phyloP scores from a whole-genome alignment of 306 rosid species.

The Lupinus albus region DNA sequence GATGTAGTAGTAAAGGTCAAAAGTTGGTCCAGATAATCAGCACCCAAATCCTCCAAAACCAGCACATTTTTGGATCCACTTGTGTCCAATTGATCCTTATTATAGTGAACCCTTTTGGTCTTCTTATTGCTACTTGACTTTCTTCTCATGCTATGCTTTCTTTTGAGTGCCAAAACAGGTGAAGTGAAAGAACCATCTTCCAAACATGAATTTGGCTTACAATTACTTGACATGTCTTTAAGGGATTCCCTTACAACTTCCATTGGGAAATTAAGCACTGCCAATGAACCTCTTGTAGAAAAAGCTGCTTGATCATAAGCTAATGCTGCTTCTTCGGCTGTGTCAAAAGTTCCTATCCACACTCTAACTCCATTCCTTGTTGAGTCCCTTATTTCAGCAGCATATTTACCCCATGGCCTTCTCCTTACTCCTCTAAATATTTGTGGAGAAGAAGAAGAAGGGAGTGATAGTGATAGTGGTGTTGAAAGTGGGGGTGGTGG shows the following conservation, averaged over 20 bases:
- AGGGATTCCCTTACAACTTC: conserved; percentile 49
- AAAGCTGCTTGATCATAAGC: conserved; percentile 92
- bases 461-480: neutral
- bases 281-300: conserved; percentile 58
- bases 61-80: conserved; percentile 27
- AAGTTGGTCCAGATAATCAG: conserved; percentile 73
- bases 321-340: conserved; percentile 80
- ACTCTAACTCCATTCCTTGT: conserved; percentile 77
- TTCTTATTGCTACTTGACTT: conserved; percentile 32
- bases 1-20: conserved; percentile 42
- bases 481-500: neutral
- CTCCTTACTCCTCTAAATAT: conserved; percentile 62
- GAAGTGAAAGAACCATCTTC: conserved; percentile 49
- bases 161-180: conserved; percentile 71
- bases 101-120: neutral
- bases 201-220: conserved; percentile 19
- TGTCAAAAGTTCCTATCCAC: conserved; percentile 92
- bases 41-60: conserved; percentile 74
- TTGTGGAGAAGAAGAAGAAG: neutral
- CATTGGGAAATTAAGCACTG: conserved; percentile 73
- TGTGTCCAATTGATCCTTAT: neutral
- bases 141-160: conserved; percentile 45
- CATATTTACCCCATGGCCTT: conserved; percentile 90
- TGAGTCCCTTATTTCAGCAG: conserved; percentile 89
- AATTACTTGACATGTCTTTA: conserved; percentile 8